Conservation (phyloP, 371 early-diverging fungal genomes). For the Mucor irregularis region DNA sequence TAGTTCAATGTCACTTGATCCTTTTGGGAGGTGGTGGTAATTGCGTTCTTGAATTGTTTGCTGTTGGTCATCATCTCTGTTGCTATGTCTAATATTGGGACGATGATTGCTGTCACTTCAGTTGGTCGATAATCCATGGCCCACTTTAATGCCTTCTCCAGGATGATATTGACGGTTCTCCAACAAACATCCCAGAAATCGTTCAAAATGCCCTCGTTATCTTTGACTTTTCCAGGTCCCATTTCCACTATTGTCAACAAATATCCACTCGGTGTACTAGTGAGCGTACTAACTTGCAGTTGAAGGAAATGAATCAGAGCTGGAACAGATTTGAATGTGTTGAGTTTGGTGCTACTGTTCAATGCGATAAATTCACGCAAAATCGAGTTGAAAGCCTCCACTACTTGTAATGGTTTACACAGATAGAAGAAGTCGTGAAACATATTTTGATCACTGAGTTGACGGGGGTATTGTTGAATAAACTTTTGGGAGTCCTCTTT, state of each 20-base stretch:
- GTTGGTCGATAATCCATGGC: conserved; percentile 34
- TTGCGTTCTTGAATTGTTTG: conserved; percentile 23
- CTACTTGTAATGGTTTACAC: conserved; percentile 9
- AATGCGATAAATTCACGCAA: conserved; percentile 31
- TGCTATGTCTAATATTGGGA: conserved; percentile 34
- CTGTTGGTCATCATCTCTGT: conserved; percentile 23
- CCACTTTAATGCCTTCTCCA: conserved; percentile 33
- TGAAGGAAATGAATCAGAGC: conserved; percentile 3
- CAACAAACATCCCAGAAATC: conserved; percentile 42
- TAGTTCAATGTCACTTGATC: background rate
- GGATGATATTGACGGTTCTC: conserved; percentile 27
- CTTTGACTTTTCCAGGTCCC: background rate
- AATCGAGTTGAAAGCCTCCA: conserved; percentile 24
- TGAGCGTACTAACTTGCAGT: conserved; percentile 1
- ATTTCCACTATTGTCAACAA: background rate
- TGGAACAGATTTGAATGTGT: conserved; percentile 21
- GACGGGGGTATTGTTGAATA: conserved; percentile 7
- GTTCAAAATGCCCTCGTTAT: conserved; percentile 25
- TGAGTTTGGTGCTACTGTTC: conserved; percentile 10
- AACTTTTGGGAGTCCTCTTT: conserved; percentile 1
- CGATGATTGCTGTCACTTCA: conserved; percentile 28
- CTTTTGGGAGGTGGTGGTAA: background rate
- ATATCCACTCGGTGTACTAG: conserved; percentile 4
- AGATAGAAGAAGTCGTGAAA: conserved; percentile 6
- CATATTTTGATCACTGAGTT: background rate